Evolutionary conservation across 768 basidiomycete genomes (phyloP), one percentile per base, ranked within the genome.

Genomic region (Calocybe indica): DNA sequence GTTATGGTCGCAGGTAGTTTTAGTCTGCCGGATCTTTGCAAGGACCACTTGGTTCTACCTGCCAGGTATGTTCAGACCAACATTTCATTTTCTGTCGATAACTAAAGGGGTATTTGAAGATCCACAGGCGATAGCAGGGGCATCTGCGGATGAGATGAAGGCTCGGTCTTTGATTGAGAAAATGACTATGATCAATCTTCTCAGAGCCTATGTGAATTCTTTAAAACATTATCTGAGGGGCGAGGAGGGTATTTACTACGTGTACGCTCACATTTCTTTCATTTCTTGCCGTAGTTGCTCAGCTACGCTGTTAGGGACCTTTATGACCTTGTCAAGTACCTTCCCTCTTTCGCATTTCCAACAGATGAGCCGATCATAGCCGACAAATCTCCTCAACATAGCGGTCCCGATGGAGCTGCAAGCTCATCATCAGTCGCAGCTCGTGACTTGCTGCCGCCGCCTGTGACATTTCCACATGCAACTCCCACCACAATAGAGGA

Each of bases 161-260:
- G 67, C 76, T 2, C 73, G 76, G 9, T 62, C 70, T 0, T 58
- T 84, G 45, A 60, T 87, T 43, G 84, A 86, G 58, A 85, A 82
- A 59, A 86, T 85, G 66, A 76, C 84, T 0, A 70, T 74, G 0
- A 74, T 87, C 52, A 85, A 85, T 56, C 69, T 86, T 9, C 59
- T 84, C n/a, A 82, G 83, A 59, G 83, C 80, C 2, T 85, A 74
- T 51, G 72, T 73, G 3, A 78, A 85, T 34, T 73, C 85, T 4
- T 67, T 83, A 10, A 85, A 85, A 60, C 85, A 85, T 59, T 86
- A 85, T 57, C 64, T 85, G n/a, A 72, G 84, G 33, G 82, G 81
- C 14, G 72, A 73, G 53, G 73, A 74, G 51, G 71, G 72, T 0
- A 71, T 74, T 47, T 68, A 78, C 52, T 74, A 75, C 52, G 47